Evolutionary conservation across 2,329 filamentous ascomycete genomes (phyloP).

Genomic region (Thielaviopsis punctulata): DNA sequence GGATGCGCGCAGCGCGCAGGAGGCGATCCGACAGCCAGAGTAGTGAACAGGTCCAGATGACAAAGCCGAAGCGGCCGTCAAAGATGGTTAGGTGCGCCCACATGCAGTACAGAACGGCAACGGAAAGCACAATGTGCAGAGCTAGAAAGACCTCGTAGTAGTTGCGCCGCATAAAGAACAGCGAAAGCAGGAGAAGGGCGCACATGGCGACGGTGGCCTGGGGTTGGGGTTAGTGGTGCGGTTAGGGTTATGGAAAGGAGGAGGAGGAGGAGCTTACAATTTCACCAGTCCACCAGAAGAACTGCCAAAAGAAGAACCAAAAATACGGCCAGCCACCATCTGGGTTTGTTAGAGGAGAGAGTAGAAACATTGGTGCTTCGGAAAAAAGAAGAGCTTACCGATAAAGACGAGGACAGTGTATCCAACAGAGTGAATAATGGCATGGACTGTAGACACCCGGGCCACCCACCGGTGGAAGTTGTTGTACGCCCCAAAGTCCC

Average conservation of each 20-base stretch:
- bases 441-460: slow-evolving; percentile 42
- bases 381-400: slow-evolving; percentile 15
- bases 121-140: slow-evolving; percentile 33
- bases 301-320: slow-evolving; percentile 21
- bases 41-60: slow-evolving; percentile 30
- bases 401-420: slow-evolving; percentile 32
- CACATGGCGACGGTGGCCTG: slow-evolving; percentile 30
- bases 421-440: slow-evolving; percentile 42
- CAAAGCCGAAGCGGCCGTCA: slow-evolving; percentile 27
- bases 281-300: slow-evolving; percentile 34
- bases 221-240: not conserved
- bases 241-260: not conserved
- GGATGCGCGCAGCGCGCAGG: slow-evolving; percentile 25
- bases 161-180: slow-evolving; percentile 32
- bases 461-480: slow-evolving; percentile 52
- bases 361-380: not conserved
- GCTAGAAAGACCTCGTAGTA: slow-evolving; percentile 36
- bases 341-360: slow-evolving; percentile 10
- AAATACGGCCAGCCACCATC: slow-evolving; percentile 24
- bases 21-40: slow-evolving; percentile 34
- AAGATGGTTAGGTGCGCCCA: slow-evolving; percentile 39
- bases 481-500: slow-evolving; percentile 50
- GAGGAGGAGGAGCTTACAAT: slow-evolving; percentile 20
- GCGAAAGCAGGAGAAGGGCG: slow-evolving; percentile 27
- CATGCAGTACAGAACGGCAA: slow-evolving; percentile 32